These are phyloP conservation scores for Chlorencoelia australis DNA, from an alignment of 2,329 filamentous ascomycete species.

Conservation along the genomic window DNA sequence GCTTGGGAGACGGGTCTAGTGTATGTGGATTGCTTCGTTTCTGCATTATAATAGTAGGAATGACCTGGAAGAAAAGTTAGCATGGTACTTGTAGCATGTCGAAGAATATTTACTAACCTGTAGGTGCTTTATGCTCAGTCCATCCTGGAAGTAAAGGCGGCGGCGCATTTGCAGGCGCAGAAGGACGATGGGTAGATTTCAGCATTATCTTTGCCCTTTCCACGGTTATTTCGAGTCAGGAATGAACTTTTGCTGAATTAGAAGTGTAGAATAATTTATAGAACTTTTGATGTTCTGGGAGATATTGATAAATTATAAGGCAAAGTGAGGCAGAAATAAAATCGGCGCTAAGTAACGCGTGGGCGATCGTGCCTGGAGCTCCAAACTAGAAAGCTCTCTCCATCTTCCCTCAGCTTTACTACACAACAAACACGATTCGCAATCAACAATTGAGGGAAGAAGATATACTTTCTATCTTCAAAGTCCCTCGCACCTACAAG, in stretches of 20 bases:
- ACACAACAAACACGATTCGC: too few species aligned
- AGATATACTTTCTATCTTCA: conserved; percentile 2
- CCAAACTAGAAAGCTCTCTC: conserved; percentile 10
- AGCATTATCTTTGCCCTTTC: conserved; percentile 43
- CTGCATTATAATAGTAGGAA: conserved; percentile 76
- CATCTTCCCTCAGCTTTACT: conserved; percentile 6
- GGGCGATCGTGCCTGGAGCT: conserved; percentile 23
- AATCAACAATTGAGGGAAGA: too few species aligned
- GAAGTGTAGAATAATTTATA: too few species aligned
- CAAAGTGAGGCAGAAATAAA: conserved; percentile 1
- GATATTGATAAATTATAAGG: not conserved
- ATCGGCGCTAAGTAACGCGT: conserved; percentile 9
- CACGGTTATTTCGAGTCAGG: not conserved
- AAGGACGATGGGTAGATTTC: conserved; percentile 65
- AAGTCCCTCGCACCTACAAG: not conserved
- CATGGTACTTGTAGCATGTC: not conserved
- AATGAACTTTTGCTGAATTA: too few species aligned
- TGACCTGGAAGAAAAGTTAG: conserved; percentile 37
- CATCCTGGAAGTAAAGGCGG: conserved; percentile 68
- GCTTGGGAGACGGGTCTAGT: conserved; percentile 67
- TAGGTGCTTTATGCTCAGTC: conserved; percentile 88
- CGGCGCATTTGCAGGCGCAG: conserved; percentile 33
- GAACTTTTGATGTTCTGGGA: conserved; percentile 3
- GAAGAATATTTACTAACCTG: conserved; percentile 29
- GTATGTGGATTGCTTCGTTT: conserved; percentile 81